Evolutionary conservation across 768 basidiomycete genomes (phyloP).

Genomic region (Dendrothele bispora): DNA sequence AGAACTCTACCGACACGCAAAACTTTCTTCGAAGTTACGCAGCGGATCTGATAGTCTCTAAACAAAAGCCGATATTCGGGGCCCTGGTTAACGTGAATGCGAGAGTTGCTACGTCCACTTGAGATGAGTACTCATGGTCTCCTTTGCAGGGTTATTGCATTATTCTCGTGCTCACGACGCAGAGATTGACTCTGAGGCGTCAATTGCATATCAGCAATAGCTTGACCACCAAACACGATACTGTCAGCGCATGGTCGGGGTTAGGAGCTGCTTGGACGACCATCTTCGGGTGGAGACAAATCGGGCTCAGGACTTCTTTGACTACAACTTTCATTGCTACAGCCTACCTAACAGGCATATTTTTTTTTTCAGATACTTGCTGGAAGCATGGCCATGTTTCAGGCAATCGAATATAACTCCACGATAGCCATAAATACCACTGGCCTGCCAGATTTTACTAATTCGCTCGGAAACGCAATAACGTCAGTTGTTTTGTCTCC

Average conservation of each 20-base stretch:
- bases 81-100: too few species aligned
- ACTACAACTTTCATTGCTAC: background rate
- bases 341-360: background rate
- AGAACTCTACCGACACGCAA: too few species aligned
- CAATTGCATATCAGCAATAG: background rate
- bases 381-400: conserved; percentile 1
- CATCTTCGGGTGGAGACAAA: background rate
- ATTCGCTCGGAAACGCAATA: background rate
- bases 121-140: too few species aligned
- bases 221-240: conserved; percentile 5
- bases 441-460: conserved; percentile 3
- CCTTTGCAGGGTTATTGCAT: background rate
- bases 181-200: conserved; percentile 3
- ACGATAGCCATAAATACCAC: background rate
- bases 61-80: too few species aligned
- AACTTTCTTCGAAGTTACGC: too few species aligned
- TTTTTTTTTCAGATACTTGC: background rate
- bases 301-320: background rate
- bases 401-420: background rate
- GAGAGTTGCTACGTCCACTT: too few species aligned
- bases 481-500: background rate
- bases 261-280: background rate
- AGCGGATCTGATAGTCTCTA: too few species aligned
- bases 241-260: conserved; percentile 4
- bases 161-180: background rate